These are phyloP conservation scores for Ogataea philodendri DNA, from an alignment of 805 yeast genomes.

Conservation along the genomic window DNA sequence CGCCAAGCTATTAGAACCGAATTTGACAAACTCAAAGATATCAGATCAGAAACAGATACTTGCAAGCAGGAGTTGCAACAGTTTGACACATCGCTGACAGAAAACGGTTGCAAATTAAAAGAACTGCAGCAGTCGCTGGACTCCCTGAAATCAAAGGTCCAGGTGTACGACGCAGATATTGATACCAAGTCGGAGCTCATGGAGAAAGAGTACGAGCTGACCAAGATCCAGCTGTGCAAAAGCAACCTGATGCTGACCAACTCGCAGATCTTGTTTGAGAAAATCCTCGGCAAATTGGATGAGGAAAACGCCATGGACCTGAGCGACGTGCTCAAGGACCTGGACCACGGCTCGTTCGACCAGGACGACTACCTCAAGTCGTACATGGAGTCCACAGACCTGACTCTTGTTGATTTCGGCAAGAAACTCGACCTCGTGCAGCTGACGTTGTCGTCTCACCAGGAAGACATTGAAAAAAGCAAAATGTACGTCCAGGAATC, in stretches of 20 bases:
- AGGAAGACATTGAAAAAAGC: slow-evolving; percentile 12
- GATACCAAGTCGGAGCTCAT: slow-evolving; percentile 11
- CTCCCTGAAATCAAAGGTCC: slow-evolving; percentile 8
- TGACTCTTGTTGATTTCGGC: slow-evolving; percentile 21
- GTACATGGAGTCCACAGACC: slow-evolving; percentile 22
- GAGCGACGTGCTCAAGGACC: slow-evolving; percentile 12
- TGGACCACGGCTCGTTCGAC: slow-evolving; percentile 11
- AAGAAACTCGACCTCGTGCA: slow-evolving; percentile 19
- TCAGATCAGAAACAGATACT: slow-evolving; percentile 6
- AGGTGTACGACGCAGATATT: slow-evolving; percentile 9
- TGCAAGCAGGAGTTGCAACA: slow-evolving; percentile 8
- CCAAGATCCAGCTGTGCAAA: slow-evolving; percentile 27
- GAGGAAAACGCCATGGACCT: slow-evolving; percentile 6
- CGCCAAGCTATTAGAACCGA: slow-evolving; percentile 14
- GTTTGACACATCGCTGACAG: neutral
- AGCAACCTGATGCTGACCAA: slow-evolving; percentile 26
- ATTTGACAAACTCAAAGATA: slow-evolving; percentile 9
- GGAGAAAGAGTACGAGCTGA: slow-evolving; percentile 18
- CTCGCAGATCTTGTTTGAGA: slow-evolving; percentile 30
- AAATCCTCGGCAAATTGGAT: slow-evolving; percentile 30
- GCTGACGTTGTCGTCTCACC: slow-evolving; percentile 8
- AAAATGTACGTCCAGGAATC: slow-evolving; percentile 11
- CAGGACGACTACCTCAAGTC: slow-evolving; percentile 15
- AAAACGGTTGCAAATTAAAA: slow-evolving; percentile 5
- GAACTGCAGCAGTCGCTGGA: slow-evolving; percentile 6